Evolutionary conservation across 192 early-diverging fungal genomes (phyloP).

Genomic region (Coemansia sp.): DNA sequence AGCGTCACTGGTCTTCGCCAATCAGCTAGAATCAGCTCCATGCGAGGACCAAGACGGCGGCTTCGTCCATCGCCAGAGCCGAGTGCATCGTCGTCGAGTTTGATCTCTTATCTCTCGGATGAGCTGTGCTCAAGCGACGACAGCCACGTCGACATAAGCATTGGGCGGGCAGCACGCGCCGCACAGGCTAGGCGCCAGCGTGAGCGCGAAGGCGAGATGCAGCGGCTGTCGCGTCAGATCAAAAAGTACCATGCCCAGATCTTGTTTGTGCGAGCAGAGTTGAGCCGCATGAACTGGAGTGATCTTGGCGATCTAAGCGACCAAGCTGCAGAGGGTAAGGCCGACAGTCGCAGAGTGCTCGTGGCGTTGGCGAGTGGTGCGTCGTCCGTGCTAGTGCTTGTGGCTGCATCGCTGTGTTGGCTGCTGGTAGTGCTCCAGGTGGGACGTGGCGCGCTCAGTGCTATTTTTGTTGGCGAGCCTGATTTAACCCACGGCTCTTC

Average conservation of each 20-base stretch:
- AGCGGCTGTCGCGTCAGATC: constrained; percentile 42
- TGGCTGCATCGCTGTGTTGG: constrained; percentile 43
- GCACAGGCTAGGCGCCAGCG: constrained; percentile 18
- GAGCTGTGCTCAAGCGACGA: constrained; percentile 34
- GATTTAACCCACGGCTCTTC: constrained; percentile 45
- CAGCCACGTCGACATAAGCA: constrained; percentile 5
- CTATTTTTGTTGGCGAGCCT: constrained; percentile 53
- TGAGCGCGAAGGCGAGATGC: constrained; percentile 51
- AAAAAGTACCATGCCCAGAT: constrained; percentile 48
- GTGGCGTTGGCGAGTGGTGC: constrained; percentile 17
- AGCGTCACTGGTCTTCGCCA: background rate
- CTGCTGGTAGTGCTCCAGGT: constrained; percentile 54
- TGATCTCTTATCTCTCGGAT: constrained; percentile 29
- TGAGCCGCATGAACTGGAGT: constrained; percentile 35
- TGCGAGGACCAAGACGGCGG: constrained; percentile 1
- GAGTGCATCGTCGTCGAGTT: constrained; percentile 20
- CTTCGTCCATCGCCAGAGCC: constrained; percentile 7
- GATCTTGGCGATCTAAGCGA: constrained; percentile 16
- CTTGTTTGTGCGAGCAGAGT: constrained; percentile 37
- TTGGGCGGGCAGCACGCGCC: constrained; percentile 13
- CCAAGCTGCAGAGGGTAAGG: background rate
- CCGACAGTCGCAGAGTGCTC: background rate
- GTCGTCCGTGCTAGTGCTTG: constrained; percentile 24
- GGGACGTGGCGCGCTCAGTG: constrained; percentile 51
- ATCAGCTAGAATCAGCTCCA: constrained; percentile 6